A percentile compares a stretch with the other conserved stretches of the same genome.
phyloP scores from a whole-genome alignment of 1,284 basidiomycete species.

The Gymnopus androsaceus region DNA sequence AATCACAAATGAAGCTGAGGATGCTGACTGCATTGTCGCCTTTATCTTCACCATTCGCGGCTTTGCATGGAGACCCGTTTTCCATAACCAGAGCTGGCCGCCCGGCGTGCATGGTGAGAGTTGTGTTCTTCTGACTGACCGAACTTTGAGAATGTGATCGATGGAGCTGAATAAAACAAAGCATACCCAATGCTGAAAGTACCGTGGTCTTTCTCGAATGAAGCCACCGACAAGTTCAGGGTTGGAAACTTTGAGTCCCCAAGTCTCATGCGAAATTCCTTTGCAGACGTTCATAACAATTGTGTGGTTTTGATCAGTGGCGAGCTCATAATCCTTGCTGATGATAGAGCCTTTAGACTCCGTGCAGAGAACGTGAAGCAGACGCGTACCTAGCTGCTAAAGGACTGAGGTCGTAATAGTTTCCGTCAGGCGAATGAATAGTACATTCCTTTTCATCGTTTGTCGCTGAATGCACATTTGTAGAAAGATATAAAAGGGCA shows the following conservation, averaged over 20 bases:
- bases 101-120: constrained; percentile 49
- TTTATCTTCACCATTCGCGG: constrained; percentile 39
- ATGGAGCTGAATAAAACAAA: background rate
- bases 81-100: constrained; percentile 43
- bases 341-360: constrained; percentile 14
- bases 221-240: constrained; percentile 64
- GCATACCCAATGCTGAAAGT: constrained; percentile 75
- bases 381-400: constrained; percentile 51
- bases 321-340: constrained; percentile 66
- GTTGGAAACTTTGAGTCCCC: constrained; percentile 54
- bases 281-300: constrained; percentile 67
- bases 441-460: constrained; percentile 45
- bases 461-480: background rate
- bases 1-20: constrained; percentile 72
- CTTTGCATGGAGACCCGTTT: constrained; percentile 60
- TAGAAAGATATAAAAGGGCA: background rate
- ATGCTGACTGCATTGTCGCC: constrained; percentile 57
- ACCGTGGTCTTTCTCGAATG: constrained; percentile 57
- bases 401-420: constrained; percentile 64
- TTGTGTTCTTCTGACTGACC: constrained; percentile 60
- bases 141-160: background rate
- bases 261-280: constrained; percentile 54
- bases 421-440: constrained; percentile 38
- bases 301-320: constrained; percentile 46
- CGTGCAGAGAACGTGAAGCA: background rate